These are phyloP conservation scores for Hyaloscypha finlandica DNA, from an alignment of 495 filamentous ascomycete genomes.

Conservation along the genomic window DNA sequence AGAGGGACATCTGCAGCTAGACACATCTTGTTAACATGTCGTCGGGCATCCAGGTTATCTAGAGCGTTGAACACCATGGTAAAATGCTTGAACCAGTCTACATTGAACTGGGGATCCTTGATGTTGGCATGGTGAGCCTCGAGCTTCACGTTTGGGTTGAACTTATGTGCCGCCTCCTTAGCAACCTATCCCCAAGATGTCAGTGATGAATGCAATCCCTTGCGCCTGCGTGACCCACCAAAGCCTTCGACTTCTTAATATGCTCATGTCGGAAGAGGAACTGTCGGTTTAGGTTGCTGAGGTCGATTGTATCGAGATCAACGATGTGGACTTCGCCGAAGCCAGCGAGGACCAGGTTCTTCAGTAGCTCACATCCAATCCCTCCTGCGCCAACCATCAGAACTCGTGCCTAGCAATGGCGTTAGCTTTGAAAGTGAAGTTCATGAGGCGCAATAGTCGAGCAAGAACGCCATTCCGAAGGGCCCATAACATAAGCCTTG, in stretches of 20 bases:
- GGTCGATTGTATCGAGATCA: constrained; percentile 96
- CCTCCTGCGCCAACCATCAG: constrained; percentile 96
- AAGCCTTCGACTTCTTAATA: constrained; percentile 95
- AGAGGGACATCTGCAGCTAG: constrained; percentile 86
- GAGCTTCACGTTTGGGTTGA: constrained; percentile 88
- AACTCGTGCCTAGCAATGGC: constrained; percentile 69
- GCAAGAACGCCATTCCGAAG: background rate
- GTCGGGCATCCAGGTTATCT: constrained; percentile 91
- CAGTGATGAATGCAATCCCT: constrained; percentile 26
- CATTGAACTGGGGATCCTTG: constrained; percentile 87
- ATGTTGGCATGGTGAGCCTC: constrained; percentile 94
- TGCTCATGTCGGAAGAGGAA: constrained; percentile 97
- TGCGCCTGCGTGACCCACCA: constrained; percentile 59
- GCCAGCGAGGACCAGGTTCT: constrained; percentile 91
- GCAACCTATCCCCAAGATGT: constrained; percentile 66
- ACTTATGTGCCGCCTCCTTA: constrained; percentile 86
- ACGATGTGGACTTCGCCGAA: constrained; percentile 96
- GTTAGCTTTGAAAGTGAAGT: constrained; percentile 23
- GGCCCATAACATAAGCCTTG: background rate
- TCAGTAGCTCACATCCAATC: constrained; percentile 96
- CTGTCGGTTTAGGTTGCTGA: constrained; percentile 97
- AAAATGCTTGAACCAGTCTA: constrained; percentile 87
- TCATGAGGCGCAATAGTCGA: constrained; percentile 11
- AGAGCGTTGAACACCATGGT: constrained; percentile 92
- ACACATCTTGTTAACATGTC: constrained; percentile 98